These are phyloP conservation scores for Balakata baccata DNA, from an alignment of 345 rosid genomes.

Conservation along the genomic window DNA sequence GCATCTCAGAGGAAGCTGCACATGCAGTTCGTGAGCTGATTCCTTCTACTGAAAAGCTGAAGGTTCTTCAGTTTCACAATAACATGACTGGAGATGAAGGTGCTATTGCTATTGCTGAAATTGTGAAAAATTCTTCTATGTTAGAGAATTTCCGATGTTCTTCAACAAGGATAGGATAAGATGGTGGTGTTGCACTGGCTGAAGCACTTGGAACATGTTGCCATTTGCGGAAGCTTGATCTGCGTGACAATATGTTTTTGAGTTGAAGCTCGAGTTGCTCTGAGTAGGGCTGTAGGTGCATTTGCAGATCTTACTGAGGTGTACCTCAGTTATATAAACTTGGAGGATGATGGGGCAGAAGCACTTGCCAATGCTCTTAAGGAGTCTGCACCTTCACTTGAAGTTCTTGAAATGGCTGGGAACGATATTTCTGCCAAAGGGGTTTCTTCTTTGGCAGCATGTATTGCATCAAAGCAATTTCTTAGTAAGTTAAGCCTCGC, in stretches of 20 bases:
- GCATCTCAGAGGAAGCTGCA: conserved; percentile 94
- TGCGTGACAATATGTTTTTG: conserved; percentile 94
- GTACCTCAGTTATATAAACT: conserved; percentile 76
- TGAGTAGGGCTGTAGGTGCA: conserved; percentile 58
- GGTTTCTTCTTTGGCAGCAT: conserved; percentile 57
- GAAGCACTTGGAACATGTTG: conserved; percentile 67
- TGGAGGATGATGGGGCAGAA: conserved; percentile 76
- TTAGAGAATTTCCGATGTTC: conserved; percentile 84
- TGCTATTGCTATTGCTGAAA: conserved; percentile 70
- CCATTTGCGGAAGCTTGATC: conserved; percentile 70
- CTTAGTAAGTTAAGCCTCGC: conserved; percentile 68
- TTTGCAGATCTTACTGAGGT: conserved; percentile 60
- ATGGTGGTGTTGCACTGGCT: conserved; percentile 74
- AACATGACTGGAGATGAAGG: conserved; percentile 97
- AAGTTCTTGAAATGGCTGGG: conserved; percentile 88
- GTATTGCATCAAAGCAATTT: conserved; percentile 52
- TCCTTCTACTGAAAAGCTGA: conserved; percentile 79
- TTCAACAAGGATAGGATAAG: conserved; percentile 74
- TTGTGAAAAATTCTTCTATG: conserved; percentile 56
- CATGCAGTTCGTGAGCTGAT: conserved; percentile 65
- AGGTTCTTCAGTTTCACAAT: conserved; percentile 81
- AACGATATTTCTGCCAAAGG: conserved; percentile 76
- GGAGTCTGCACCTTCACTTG: conserved; percentile 65
- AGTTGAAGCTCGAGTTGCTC: conserved; percentile 64
- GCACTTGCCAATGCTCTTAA: conserved; percentile 64